phyloP scores from a whole-genome alignment of 306 rosid species.

The Rosa multiflora region DNA sequence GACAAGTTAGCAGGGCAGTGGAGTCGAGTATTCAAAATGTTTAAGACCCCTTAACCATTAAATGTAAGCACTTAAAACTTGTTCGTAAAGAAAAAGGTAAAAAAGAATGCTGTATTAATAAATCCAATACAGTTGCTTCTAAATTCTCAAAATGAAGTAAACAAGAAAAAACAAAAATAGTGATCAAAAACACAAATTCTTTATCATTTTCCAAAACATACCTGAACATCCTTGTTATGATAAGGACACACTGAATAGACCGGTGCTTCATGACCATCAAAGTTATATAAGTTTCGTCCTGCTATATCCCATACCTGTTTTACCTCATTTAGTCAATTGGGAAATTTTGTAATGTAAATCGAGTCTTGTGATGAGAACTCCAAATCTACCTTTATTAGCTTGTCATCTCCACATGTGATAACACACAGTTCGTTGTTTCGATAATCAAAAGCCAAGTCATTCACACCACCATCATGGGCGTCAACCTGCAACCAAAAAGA shows the following conservation, averaged over 20 bases:
- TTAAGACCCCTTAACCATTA: not conserved
- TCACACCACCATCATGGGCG: conserved; percentile 84
- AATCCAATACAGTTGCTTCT: not conserved
- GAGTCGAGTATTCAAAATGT: not conserved
- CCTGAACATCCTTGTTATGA: conserved; percentile 86
- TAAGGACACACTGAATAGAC: conserved; percentile 93
- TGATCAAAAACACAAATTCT: not conserved
- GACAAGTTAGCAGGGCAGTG: not conserved
- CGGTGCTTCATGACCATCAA: conserved; percentile 86
- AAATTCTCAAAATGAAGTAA: not conserved
- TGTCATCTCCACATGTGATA: conserved; percentile 91
- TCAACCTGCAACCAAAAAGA: conserved; percentile 52
- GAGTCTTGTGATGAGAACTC: conserved; percentile 23
- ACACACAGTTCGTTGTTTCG: conserved; percentile 75
- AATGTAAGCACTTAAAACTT: not conserved
- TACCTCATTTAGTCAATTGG: conserved; percentile 29
- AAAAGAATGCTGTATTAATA: not conserved
- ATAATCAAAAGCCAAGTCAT: conserved; percentile 92
- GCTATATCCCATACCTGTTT: conserved; percentile 79
- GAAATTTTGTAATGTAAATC: conserved; percentile 14
- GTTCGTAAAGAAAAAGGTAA: not conserved
- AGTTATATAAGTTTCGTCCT: conserved; percentile 63
- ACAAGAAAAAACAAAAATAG: not conserved
- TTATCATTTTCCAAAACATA: conserved; percentile 20
- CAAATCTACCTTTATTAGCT: conserved; percentile 65